Conservation (phyloP, 257 asterid species). For the Jacaranda mimosifolia region DNA sequence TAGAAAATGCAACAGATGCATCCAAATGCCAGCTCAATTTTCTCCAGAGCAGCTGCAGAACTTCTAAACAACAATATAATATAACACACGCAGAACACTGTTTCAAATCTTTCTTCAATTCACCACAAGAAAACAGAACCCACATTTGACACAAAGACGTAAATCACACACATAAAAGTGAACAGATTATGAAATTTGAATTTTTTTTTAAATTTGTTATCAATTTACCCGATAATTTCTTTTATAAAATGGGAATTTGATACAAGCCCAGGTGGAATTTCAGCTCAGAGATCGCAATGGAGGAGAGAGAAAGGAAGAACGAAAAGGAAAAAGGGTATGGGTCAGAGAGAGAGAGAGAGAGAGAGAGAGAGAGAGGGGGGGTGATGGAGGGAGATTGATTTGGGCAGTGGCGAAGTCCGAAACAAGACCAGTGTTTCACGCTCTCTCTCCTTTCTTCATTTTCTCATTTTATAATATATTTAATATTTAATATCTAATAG, state of each 20-base stretch:
- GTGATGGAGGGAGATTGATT: conserved; percentile 42
- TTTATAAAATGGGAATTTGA: conserved; percentile 26
- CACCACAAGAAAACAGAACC: conserved; percentile 34
- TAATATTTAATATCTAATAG: background rate
- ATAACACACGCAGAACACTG: conserved; percentile 15
- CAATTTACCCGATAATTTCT: conserved; percentile 37
- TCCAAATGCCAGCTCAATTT: conserved; percentile 43
- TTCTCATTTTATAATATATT: background rate
- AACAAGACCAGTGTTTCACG: conserved; percentile 40
- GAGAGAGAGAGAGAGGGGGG: too few relatives aligned
- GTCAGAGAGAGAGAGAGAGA: conserved; percentile 31
- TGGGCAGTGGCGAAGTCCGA: conserved; percentile 36
- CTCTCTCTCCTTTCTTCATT: conserved; percentile 40
- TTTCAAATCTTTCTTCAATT: conserved; percentile 12
- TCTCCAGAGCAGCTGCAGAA: conserved; percentile 36
- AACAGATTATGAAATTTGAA: background rate
- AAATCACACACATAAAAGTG: conserved; percentile 32
- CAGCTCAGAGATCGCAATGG: conserved; percentile 50
- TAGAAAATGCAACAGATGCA: conserved; percentile 27
- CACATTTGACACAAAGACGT: conserved; percentile 38
- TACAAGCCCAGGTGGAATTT: conserved; percentile 15
- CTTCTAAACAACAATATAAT: background rate
- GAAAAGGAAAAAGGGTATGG: conserved; percentile 31
- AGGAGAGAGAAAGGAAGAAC: conserved; percentile 29
- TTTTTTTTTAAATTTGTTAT: background rate